phyloP scores from a whole-genome alignment of 1,284 basidiomycete species.

The Agroathelia rolfsii region DNA sequence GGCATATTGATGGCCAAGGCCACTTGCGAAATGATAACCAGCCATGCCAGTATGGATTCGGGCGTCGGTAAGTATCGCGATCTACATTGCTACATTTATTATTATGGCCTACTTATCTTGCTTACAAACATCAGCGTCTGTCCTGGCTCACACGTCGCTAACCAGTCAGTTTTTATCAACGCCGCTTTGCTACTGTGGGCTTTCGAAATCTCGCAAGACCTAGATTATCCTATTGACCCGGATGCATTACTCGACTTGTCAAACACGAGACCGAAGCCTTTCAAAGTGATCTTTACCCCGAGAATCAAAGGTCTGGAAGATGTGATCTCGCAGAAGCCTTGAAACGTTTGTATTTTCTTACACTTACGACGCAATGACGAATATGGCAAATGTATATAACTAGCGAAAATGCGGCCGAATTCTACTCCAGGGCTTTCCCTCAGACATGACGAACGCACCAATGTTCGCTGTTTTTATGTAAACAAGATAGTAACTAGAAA shows the following conservation, averaged over 20 bases:
- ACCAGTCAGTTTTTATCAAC: conserved; percentile 48
- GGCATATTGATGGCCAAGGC: conserved; percentile 44
- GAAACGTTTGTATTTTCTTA: too few relatives aligned
- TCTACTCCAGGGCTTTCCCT: too few relatives aligned
- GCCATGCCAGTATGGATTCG: conserved; percentile 49
- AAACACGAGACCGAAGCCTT: conserved; percentile 47
- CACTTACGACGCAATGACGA: too few relatives aligned
- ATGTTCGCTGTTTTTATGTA: too few relatives aligned
- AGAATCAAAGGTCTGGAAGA: conserved; percentile 13
- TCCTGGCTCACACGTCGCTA: conserved; percentile 50
- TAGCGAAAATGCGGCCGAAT: too few relatives aligned
- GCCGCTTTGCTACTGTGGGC: conserved; percentile 52
- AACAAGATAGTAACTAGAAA: too few relatives aligned
- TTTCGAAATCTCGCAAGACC: conserved; percentile 39
- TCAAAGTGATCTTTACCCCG: conserved; percentile 40
- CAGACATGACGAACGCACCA: too few relatives aligned
- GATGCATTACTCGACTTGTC: conserved; percentile 46
- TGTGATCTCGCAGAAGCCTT: too few relatives aligned
- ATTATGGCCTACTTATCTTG: background rate
- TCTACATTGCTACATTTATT: conserved; percentile 4
- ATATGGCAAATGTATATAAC: too few relatives aligned
- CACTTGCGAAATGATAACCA: conserved; percentile 38
- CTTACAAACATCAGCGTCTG: conserved; percentile 40
- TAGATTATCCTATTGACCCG: conserved; percentile 40
- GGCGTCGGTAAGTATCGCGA: conserved; percentile 38